These are phyloP conservation scores for Vaccinium macrocarpon DNA, from an alignment of 148 eudicot genomes.

Conservation along the genomic window DNA sequence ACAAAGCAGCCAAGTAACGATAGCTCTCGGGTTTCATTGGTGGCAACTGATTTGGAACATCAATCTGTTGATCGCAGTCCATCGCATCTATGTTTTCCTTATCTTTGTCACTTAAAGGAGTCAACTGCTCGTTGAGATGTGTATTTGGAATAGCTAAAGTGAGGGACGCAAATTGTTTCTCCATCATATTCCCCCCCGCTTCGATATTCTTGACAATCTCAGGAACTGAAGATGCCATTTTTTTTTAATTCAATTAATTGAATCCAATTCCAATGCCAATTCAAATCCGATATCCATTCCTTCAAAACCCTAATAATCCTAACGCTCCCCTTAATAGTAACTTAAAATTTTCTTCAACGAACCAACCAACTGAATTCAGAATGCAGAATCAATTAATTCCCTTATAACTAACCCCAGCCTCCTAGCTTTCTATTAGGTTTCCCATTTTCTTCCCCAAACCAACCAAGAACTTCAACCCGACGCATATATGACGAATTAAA, in stretches of 20 bases:
- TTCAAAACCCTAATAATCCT: not conserved
- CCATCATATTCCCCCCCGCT: slow-evolving; percentile 83
- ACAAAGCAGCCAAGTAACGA: slow-evolving; percentile 71
- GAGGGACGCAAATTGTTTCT: slow-evolving; percentile 65
- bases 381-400: not conserved
- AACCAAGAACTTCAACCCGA: not conserved
- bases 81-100: slow-evolving; percentile 52
- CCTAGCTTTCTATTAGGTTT: not conserved
- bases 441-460: not conserved
- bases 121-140: slow-evolving; percentile 59
- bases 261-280: not conserved
- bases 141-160: slow-evolving; percentile 54
- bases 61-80: slow-evolving; percentile 78
- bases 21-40: slow-evolving; percentile 79
- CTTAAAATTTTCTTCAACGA: not conserved
- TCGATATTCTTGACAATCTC: slow-evolving; percentile 62
- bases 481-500: not conserved
- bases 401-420: not conserved
- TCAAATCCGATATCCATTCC: not conserved
- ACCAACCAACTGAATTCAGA: not conserved
- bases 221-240: slow-evolving; percentile 39
- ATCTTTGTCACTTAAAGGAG: slow-evolving; percentile 58
- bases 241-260: not conserved
- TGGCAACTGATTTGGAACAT: slow-evolving; percentile 79
- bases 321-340: not conserved